Conservation (phyloP, 768 basidiomycete species). For the Pleurotus salmoneostramineus region DNA sequence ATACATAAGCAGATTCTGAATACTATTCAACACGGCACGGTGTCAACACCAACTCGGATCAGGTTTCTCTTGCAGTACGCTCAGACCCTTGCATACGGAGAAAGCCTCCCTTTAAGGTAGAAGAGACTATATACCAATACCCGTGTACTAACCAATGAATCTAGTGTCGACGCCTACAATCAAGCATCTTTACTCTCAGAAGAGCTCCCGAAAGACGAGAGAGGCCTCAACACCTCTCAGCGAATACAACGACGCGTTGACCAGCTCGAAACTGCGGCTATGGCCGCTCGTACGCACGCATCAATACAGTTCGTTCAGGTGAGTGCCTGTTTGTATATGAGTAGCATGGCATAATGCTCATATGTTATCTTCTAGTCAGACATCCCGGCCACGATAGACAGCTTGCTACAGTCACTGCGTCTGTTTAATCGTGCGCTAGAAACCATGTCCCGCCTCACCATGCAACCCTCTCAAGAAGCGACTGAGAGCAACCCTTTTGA, state of each 20-base stretch:
- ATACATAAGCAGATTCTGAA: conserved; percentile 61
- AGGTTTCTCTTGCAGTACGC: conserved; percentile 63
- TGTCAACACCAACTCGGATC: conserved; percentile 49
- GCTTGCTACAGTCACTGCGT: conserved; percentile 66
- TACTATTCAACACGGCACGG: conserved; percentile 35
- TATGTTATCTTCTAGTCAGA: conserved; percentile 49
- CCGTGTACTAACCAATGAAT: background rate
- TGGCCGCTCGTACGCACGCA: conserved; percentile 68
- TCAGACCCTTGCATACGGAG: conserved; percentile 56
- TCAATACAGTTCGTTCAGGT: conserved; percentile 69
- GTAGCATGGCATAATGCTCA: background rate
- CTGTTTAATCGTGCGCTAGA: conserved; percentile 81
- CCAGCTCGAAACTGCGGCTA: conserved; percentile 63
- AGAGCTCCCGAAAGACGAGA: conserved; percentile 37
- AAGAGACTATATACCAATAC: background rate
- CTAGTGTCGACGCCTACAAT: conserved; percentile 50
- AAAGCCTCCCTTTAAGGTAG: conserved; percentile 60
- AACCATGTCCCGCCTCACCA: conserved; percentile 53
- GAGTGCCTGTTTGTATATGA: no score
- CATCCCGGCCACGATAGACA: conserved; percentile 47
- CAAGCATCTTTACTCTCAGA: conserved; percentile 53
- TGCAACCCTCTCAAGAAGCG: conserved; percentile 17
- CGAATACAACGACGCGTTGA: conserved; percentile 58
- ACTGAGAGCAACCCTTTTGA: conserved; percentile 56
- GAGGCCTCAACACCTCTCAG: conserved; percentile 43